Evolutionary conservation across 192 early-diverging fungal species (phyloP).

Genomic region (Rhizophagus sp.): DNA sequence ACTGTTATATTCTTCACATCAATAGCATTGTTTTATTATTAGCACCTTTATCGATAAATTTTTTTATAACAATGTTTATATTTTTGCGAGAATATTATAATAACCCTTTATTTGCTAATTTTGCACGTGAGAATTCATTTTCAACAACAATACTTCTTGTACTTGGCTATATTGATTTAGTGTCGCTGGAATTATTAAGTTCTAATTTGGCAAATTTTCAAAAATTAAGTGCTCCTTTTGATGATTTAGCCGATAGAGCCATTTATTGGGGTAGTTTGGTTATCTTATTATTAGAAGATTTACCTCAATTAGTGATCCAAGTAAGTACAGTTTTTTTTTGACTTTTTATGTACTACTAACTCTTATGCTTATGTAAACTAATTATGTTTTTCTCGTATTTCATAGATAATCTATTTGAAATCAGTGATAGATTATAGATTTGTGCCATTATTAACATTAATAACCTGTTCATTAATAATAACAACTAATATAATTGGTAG

Average conservation of each 20-base stretch:
- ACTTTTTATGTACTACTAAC: no score
- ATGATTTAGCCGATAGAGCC: not conserved
- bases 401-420: not conserved
- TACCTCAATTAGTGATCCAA: slow-evolving; percentile 4
- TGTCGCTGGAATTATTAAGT: not conserved
- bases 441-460: slow-evolving; percentile 15
- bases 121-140: not conserved
- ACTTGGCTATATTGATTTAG: not conserved
- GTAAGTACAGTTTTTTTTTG: not conserved
- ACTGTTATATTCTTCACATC: not conserved
- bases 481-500: not conserved
- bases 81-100: not conserved
- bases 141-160: not conserved
- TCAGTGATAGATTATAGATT: not conserved
- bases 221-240: not conserved
- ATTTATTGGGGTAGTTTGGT: not conserved
- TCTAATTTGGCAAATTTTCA: not conserved
- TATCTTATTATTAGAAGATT: not conserved
- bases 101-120: not conserved
- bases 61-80: slow-evolving; percentile 3
- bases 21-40: not conserved
- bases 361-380: no score
- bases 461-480: not conserved
- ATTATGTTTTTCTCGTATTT: not conserved
- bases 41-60: not conserved